Evolutionary conservation across 1,139 yeast species (phyloP).

Genomic region (Schizosaccharomyces versatilis): DNA sequence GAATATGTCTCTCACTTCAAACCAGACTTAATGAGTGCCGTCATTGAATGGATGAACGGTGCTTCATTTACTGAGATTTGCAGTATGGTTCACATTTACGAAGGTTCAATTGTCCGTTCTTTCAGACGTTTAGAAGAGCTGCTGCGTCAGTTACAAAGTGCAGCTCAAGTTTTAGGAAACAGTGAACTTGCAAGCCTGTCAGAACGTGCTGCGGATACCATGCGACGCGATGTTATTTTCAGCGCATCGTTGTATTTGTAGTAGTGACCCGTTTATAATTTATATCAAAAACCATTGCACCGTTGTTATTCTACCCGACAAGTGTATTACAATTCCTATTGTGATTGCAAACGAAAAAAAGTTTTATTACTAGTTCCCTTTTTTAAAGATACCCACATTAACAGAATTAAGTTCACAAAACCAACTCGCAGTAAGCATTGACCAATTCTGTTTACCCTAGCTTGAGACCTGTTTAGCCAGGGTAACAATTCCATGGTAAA

Average conservation of each 20-base stretch:
- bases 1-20: constrained; percentile 82
- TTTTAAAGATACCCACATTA: too few relatives aligned
- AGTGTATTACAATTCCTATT: too few relatives aligned
- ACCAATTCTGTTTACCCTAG: too few relatives aligned
- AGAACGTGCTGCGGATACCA: constrained; percentile 62
- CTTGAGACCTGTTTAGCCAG: too few relatives aligned
- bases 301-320: neutral
- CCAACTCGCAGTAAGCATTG: too few relatives aligned
- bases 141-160: constrained; percentile 61
- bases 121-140: constrained; percentile 85
- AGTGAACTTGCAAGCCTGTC: constrained; percentile 65
- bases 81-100: constrained; percentile 95
- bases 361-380: too few relatives aligned
- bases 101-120: constrained; percentile 84
- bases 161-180: constrained; percentile 12
- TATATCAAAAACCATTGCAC: neutral
- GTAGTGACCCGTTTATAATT: neutral
- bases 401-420: too few relatives aligned
- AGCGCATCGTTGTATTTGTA: constrained; percentile 75
- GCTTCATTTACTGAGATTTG: constrained; percentile 90
- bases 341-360: too few relatives aligned
- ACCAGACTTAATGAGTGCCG: constrained; percentile 89
- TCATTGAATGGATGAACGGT: constrained; percentile 89
- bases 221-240: constrained; percentile 88
- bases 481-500: too few relatives aligned